These are phyloP conservation scores for Lomentospora prolificans DNA, from an alignment of 2,329 filamentous ascomycete genomes.

Conservation along the genomic window DNA sequence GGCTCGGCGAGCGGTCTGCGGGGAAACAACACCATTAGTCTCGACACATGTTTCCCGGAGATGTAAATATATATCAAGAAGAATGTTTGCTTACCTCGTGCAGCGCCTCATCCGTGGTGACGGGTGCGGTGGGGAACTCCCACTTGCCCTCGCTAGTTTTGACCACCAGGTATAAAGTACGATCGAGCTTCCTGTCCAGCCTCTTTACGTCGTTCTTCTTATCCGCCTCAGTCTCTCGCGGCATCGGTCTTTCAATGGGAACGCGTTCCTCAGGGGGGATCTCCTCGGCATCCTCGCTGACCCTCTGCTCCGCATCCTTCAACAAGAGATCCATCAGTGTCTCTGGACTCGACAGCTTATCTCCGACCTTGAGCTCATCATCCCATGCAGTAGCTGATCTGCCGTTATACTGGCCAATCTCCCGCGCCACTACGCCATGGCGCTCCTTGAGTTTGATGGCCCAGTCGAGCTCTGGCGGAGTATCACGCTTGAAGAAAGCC, in stretches of 20 bases:
- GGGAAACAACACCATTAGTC: background rate
- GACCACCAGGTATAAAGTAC: slow-evolving; percentile 82
- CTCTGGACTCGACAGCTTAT: slow-evolving; percentile 53
- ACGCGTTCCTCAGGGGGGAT: slow-evolving; percentile 50
- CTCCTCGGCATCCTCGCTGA: slow-evolving; percentile 50
- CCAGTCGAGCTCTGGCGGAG: slow-evolving; percentile 78
- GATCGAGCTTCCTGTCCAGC: slow-evolving; percentile 67
- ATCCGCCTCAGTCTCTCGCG: slow-evolving; percentile 71
- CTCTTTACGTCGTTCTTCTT: slow-evolving; percentile 61
- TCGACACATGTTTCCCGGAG: slow-evolving; percentile 12
- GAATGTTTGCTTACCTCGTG: slow-evolving; percentile 57
- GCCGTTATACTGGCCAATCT: slow-evolving; percentile 77
- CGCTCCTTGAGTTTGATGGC: slow-evolving; percentile 74
- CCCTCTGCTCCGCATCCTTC: slow-evolving; percentile 60
- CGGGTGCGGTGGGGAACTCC: slow-evolving; percentile 68
- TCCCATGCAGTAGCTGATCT: slow-evolving; percentile 68
- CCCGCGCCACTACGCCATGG: slow-evolving; percentile 62
- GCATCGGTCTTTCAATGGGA: slow-evolving; percentile 59
- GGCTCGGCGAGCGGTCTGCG: slow-evolving; percentile 70
- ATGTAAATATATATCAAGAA: background rate
- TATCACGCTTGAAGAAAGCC: slow-evolving; percentile 92
- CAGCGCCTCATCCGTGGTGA: slow-evolving; percentile 65
- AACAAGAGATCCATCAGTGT: slow-evolving; percentile 59
- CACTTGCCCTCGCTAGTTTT: slow-evolving; percentile 62
- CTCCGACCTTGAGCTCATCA: slow-evolving; percentile 76